Percentiles rank a stretch among this genome's conserved stretches.
Evolutionary conservation across 306 rosid species (phyloP).

Genomic region (Morella rubra): DNA sequence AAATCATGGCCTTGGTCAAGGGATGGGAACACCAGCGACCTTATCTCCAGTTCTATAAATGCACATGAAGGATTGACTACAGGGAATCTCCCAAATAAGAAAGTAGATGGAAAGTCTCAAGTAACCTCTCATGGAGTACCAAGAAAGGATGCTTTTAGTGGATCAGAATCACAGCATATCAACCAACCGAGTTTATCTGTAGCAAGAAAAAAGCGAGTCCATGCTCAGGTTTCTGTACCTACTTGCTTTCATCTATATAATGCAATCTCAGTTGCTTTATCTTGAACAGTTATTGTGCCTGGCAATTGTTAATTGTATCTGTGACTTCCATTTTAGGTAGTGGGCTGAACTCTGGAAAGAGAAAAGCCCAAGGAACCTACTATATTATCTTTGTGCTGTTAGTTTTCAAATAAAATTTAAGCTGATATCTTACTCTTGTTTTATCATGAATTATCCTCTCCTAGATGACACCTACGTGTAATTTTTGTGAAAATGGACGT

Average conservation of each 20-base stretch:
- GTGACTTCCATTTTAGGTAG: conserved; percentile 16
- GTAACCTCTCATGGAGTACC: conserved; percentile 50
- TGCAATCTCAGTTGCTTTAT: neutral
- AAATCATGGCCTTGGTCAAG: conserved; percentile 65
- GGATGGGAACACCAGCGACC: conserved; percentile 56
- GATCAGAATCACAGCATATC: conserved; percentile 60
- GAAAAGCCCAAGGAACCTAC: neutral
- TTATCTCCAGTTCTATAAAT: conserved; percentile 51
- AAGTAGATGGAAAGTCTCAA: conserved; percentile 59
- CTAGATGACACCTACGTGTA: neutral
- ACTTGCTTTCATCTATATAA: conserved; percentile 17
- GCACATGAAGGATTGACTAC: conserved; percentile 59
- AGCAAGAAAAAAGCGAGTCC: conserved; percentile 81
- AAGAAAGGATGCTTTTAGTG: conserved; percentile 69
- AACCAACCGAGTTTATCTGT: conserved; percentile 70
- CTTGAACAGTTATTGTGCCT: conserved; percentile 9
- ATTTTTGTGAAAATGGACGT: conserved; percentile 2
- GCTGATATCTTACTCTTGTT: neutral
- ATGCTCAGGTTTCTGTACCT: conserved; percentile 61
- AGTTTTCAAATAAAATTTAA: conserved; percentile 12
- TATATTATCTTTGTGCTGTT: neutral
- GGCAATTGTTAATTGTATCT: conserved; percentile 5
- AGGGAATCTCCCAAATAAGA: conserved; percentile 56
- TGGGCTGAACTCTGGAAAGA: neutral
- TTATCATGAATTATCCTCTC: neutral